Evolutionary conservation across 2,329 filamentous ascomycete genomes (phyloP), one percentile per base, ranked within the genome.

Genomic region (Colletotrichum filicis): DNA sequence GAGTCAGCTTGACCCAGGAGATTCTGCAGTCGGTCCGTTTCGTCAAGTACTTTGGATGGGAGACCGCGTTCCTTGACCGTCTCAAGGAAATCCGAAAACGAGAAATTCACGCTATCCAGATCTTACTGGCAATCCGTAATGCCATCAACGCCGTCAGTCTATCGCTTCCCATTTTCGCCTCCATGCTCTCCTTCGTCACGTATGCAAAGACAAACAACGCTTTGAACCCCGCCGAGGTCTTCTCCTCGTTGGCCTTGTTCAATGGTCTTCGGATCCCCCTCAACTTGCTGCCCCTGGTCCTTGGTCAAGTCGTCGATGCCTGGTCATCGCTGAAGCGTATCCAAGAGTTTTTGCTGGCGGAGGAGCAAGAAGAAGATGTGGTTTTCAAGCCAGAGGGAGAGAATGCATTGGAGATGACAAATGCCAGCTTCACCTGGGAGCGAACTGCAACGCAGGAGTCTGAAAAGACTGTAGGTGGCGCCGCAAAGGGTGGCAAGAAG

Each of bases 11-110:
- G 42, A 98, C 95, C 0, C 95, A 98, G 80, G 96, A 98, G 80
- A 97, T 98, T 64, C 79, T 98, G 16, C 93, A 95, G 76, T 94
- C 95, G 0, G 95, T 98, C 28, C 91, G 95, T 30, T 98, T 98
- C 79, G 96, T 98, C 83, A 98, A 98, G 82, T 98, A 91, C 82
- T 98, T 98, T 80, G 95, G 95, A 8, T 98, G 96, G 96, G 96
- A 98, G 80, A 92, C 89, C 71, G 93, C 94, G 42, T 98, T 98
- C 79, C 85, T 98, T 14, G 87, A 91, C 63, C 91, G 95, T 16
- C 87, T 98, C 19, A 90, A 91, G 62, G 88, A 91, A 28, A 93
- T 97, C 74, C 91, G 96, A 71, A 87, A 87, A 65, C 89, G 88
- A 73, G 96, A 98, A 82, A 95, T 98, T 74, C 85, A 88, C 69